A percentile compares a stretch with the other conserved stretches of the same genome.
Conservation (phyloP, 2,329 filamentous ascomycete species). For the Cladosporium halotolerans region DNA sequence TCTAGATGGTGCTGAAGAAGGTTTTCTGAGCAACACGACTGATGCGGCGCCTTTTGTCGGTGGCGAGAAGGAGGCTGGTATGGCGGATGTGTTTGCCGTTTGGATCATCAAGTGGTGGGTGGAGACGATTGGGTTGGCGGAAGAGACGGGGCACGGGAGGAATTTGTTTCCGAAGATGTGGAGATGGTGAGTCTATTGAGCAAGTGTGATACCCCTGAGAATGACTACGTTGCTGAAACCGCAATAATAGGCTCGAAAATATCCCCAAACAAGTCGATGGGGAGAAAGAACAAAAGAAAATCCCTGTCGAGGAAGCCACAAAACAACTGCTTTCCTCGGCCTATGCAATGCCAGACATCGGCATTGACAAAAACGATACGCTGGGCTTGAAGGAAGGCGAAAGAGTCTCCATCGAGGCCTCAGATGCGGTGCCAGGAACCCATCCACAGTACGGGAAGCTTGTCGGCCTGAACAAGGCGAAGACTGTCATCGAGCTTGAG, state of each 20-base stretch:
- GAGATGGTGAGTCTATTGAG: slow-evolving; percentile 15
- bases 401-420: slow-evolving; percentile 16
- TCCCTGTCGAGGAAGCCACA: slow-evolving; percentile 17
- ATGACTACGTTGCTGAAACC: slow-evolving; percentile 3
- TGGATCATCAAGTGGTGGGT: slow-evolving; percentile 22
- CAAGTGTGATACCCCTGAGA: too few species aligned
- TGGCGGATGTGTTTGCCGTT: slow-evolving; percentile 19
- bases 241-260: slow-evolving; percentile 12
- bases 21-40: slow-evolving; percentile 13
- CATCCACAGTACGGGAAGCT: slow-evolving; percentile 19
- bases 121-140: slow-evolving; percentile 15
- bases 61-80: slow-evolving; percentile 10
- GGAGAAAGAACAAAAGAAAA: slow-evolving; percentile 13
- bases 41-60: slow-evolving; percentile 16
- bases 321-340: slow-evolving; percentile 15
- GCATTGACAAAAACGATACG: slow-evolving; percentile 16
- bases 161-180: slow-evolving; percentile 16
- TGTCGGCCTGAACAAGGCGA: slow-evolving; percentile 5
- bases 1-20: slow-evolving; percentile 16
- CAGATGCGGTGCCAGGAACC: slow-evolving; percentile 19
- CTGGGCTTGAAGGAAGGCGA: slow-evolving; percentile 14
- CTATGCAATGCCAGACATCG: slow-evolving; percentile 15
- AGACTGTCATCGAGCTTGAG: slow-evolving; percentile 6
- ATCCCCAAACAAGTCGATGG: slow-evolving; percentile 16
- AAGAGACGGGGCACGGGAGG: slow-evolving; percentile 15